A percentile compares a stretch with the other conserved stretches of the same genome.
phyloP scores from a whole-genome alignment of 139 green algal genomes.

The Closterium sp. region DNA sequence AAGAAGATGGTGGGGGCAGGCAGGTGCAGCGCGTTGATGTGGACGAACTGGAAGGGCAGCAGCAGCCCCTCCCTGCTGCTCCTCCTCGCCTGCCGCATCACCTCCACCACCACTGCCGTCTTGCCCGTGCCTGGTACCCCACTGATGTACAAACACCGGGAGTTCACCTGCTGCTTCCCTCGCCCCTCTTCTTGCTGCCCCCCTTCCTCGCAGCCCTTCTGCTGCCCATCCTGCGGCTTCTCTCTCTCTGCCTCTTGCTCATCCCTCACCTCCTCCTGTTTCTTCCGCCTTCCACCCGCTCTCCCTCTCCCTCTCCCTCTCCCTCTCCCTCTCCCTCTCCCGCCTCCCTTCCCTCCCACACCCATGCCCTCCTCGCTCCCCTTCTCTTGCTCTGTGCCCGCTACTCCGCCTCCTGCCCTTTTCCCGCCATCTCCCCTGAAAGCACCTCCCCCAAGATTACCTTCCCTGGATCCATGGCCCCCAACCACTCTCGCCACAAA shows the following conservation, averaged over 20 bases:
- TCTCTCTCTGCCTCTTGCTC: too few species aligned
- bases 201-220: too few species aligned
- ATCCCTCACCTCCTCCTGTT: too few species aligned
- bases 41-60: constrained; percentile 77
- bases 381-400: not conserved
- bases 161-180: constrained; percentile 11
- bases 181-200: too few species aligned
- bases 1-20: constrained; percentile 86
- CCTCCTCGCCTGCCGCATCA: constrained; percentile 45
- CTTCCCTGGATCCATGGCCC: not conserved
- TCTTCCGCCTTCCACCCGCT: too few species aligned
- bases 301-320: too few species aligned
- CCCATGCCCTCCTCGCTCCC: too few species aligned
- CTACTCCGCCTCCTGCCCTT: not conserved
- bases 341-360: too few species aligned
- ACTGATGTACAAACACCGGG: constrained; percentile 85
- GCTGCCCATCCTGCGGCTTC: constrained; percentile 40
- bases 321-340: too few species aligned
- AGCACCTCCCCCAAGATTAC: too few species aligned
- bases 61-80: constrained; percentile 34
- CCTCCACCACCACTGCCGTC: constrained; percentile 82
- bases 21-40: constrained; percentile 89
- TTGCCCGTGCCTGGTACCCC: constrained; percentile 97
- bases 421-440: too few species aligned
- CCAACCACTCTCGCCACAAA: constrained; percentile 38